Base-by-base conservation (phyloP, 352 stramenopile species). In the Phytopythium ostracodes region DNA sequence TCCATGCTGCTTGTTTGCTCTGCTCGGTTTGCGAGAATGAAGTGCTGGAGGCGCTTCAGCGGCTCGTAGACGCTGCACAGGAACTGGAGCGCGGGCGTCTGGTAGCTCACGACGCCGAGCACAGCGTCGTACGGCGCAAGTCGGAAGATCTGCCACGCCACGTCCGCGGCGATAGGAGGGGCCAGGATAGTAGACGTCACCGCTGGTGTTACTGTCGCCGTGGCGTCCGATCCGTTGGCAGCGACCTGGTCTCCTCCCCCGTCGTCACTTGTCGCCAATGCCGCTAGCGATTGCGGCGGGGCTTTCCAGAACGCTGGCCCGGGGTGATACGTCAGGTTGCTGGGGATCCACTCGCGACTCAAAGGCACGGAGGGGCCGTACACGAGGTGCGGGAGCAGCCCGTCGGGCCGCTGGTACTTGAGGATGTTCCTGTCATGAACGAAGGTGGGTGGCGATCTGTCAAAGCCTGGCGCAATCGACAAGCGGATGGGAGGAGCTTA, bases 91-190 rank as follows among this genome's bases (percentile, higher is more conserved):
- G 84, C 87, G 7, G 74, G 74, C 0, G 67, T 73, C n/a, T 70
- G 75, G 71, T 89, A 81, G 17, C 68, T 70, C 3, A 82, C 75
- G 6, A 82, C 77, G 14, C 81, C 84, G 49, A 95, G 68, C 35
- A 72, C 70, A 0, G 78, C 88, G 49, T 95, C 87, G 50, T 89
- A 88, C 33, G 87, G 87, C 10, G 84, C 78, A n/a, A 95, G 64
- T 9, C 79, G 77, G 62, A 92, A 95, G 54, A 95, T 89, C 57
- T 92, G 77, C 79, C 83, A 90, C n/a, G 72, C 87, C 11, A 92
- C 77, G 50, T 95, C 83, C 8, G 79, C 81, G 27, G 78, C 84
- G 47, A 94, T 77, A 2, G 87, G 87, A 35, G 87, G 83, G 17
- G 84, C 83, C 11, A 87, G 70, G 43, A 95, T 70, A 7, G 73